phyloP scores from a whole-genome alignment of 805 yeast genomes.

The Huiozyma sinensis region DNA sequence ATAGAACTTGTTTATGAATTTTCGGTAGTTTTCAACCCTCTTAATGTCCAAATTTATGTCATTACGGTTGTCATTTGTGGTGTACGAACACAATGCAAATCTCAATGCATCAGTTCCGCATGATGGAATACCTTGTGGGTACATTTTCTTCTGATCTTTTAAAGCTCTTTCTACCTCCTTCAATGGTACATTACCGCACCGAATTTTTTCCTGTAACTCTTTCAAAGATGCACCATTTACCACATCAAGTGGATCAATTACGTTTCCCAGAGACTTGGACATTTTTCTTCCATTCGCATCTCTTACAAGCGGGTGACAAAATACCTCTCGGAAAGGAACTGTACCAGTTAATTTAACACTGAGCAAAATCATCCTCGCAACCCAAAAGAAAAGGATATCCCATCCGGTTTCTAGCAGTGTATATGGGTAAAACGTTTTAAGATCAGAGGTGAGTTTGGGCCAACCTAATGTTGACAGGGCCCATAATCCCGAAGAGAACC shows the following conservation, averaged over 20 bases:
- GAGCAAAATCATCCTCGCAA: constrained; percentile 85
- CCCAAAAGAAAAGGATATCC: constrained; percentile 99
- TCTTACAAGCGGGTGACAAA: constrained; percentile 96
- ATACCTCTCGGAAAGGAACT: constrained; percentile 88
- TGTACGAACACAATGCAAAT: constrained; percentile 93
- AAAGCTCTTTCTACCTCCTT: constrained; percentile 74
- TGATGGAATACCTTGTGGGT: constrained; percentile 94
- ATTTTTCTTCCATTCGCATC: constrained; percentile 97
- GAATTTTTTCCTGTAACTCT: constrained; percentile 62
- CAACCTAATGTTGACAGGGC: constrained; percentile 93
- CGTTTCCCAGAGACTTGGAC: constrained; percentile 97
- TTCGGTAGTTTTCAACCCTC: constrained; percentile 95
- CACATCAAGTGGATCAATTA: constrained; percentile 89
- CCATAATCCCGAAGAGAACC: constrained; percentile 98
- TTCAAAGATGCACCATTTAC: constrained; percentile 74
- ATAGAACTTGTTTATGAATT: constrained; percentile 96
- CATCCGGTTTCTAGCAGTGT: constrained; percentile 94
- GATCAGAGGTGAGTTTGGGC: constrained; percentile 70
- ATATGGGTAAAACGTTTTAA: constrained; percentile 74
- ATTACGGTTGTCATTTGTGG: constrained; percentile 95
- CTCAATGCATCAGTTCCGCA: constrained; percentile 98
- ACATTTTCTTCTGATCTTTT: constrained; percentile 73
- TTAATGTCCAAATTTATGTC: constrained; percentile 90
- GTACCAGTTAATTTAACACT: constrained; percentile 81
- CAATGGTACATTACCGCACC: constrained; percentile 73